Conservation (phyloP, 305 asterid species). For the Galium porrigens region DNA sequence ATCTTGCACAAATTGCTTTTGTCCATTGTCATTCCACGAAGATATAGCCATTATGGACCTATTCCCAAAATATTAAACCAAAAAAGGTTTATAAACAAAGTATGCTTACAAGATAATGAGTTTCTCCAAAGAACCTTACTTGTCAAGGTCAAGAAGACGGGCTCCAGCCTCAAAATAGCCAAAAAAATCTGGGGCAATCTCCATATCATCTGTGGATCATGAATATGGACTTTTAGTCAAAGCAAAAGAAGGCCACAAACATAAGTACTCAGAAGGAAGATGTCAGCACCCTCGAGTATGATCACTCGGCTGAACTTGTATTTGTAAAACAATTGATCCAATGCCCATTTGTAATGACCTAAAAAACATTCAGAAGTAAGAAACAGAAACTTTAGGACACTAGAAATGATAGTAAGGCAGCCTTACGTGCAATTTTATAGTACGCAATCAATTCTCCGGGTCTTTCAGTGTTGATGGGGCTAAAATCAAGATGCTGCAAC, state of each 20-base stretch:
- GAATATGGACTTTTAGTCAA: constrained; percentile 19
- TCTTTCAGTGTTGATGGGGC: constrained; percentile 72
- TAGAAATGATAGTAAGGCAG: not conserved
- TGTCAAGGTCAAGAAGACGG: constrained; percentile 70
- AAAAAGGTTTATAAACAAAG: not conserved
- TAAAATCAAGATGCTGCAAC: constrained; percentile 69
- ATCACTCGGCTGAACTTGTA: constrained; percentile 76
- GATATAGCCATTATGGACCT: constrained; percentile 94
- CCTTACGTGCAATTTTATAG: constrained; percentile 92
- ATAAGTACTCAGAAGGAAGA: constrained; percentile 16
- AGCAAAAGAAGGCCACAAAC: constrained; percentile 12
- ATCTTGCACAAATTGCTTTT: constrained; percentile 82
- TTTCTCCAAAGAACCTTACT: constrained; percentile 38
- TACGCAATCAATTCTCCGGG: constrained; percentile 92
- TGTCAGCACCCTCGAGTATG: constrained; percentile 74
- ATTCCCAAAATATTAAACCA: not conserved
- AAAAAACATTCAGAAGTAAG: constrained; percentile 19
- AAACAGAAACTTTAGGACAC: constrained; percentile 10
- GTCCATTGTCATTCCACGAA: constrained; percentile 98
- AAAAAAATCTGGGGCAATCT: constrained; percentile 88
- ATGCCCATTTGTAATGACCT: constrained; percentile 99
- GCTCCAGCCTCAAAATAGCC: constrained; percentile 95
- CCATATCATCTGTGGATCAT: constrained; percentile 82
- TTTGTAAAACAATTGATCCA: constrained; percentile 76
- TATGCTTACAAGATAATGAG: not conserved